phyloP scores from a whole-genome alignment of 768 basidiomycete species.

The Ramaria rubella region DNA sequence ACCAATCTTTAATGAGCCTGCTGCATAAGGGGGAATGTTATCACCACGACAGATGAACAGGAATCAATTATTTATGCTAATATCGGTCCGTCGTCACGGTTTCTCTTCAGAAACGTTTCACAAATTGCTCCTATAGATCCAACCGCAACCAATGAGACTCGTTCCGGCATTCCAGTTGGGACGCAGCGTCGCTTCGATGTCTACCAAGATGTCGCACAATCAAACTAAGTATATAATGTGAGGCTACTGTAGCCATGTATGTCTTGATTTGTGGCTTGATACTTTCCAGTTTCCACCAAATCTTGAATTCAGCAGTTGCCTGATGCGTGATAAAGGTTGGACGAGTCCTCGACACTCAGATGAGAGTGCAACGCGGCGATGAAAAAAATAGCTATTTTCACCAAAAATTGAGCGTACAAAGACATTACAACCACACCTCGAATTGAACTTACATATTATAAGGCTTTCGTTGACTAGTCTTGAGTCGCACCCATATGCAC shows the following conservation, averaged over 20 bases:
- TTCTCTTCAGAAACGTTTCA: background rate
- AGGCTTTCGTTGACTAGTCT: background rate
- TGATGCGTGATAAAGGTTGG: too few relatives aligned
- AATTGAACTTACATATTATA: background rate
- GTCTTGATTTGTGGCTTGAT: too few relatives aligned
- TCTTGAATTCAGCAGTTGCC: too few relatives aligned
- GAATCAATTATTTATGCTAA: conserved; percentile 76
- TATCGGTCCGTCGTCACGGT: conserved; percentile 55
- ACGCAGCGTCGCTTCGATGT: conserved; percentile 89
- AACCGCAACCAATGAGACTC: conserved; percentile 52
- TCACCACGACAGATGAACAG: conserved; percentile 66
- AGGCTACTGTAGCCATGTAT: too few relatives aligned
- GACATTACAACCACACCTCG: too few relatives aligned
- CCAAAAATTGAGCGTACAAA: too few relatives aligned
- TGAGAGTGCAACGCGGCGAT: too few relatives aligned
- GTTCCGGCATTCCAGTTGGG: conserved; percentile 87
- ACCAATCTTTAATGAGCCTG: background rate
- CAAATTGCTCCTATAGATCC: conserved; percentile 49
- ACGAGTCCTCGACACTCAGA: too few relatives aligned
- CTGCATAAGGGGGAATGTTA: conserved; percentile 58
- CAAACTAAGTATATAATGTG: background rate
- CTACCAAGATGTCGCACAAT: conserved; percentile 75
- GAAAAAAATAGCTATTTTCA: too few relatives aligned
- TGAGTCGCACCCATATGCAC: background rate
- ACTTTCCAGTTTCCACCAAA: too few relatives aligned